Percentiles rank a stretch among this genome's conserved stretches.
Evolutionary conservation across 2,329 filamentous ascomycete genomes (phyloP).

Genomic region (Trichoderma atrobrunneum): DNA sequence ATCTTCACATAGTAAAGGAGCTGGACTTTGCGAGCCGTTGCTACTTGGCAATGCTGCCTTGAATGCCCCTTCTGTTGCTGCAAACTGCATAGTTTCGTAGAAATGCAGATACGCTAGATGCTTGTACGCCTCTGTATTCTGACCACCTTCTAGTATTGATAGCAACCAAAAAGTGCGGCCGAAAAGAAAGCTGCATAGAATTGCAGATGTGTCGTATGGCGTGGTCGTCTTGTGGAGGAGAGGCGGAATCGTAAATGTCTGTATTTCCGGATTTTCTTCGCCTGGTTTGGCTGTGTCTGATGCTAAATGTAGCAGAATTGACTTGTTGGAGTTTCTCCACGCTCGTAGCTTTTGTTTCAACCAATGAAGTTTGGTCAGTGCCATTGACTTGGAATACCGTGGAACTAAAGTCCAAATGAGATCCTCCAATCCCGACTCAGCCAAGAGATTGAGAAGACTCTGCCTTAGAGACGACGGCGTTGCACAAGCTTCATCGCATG

Average conservation of each 20-base stretch:
- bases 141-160: not conserved
- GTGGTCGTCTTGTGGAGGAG: not conserved
- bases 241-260: not conserved
- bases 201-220: not conserved
- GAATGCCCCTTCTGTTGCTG: not conserved
- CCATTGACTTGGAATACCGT: not conserved
- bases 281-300: not conserved
- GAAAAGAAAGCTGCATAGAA: not conserved
- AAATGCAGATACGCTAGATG: not conserved
- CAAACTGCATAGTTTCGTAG: not conserved
- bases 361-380: not conserved
- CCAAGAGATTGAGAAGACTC: not conserved
- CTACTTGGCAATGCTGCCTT: not conserved
- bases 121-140: not conserved
- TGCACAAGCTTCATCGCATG: not conserved
- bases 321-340: not conserved
- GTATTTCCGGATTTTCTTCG: not conserved
- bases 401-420: not conserved
- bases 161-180: not conserved
- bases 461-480: not conserved
- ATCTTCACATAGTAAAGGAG: not conserved
- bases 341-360: not conserved
- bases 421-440: not conserved
- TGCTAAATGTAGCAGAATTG: not conserved
- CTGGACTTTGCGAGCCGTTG: not conserved